Conservation (phyloP, 1,284 basidiomycete genomes). For the Hymenochaete sp. region DNA sequence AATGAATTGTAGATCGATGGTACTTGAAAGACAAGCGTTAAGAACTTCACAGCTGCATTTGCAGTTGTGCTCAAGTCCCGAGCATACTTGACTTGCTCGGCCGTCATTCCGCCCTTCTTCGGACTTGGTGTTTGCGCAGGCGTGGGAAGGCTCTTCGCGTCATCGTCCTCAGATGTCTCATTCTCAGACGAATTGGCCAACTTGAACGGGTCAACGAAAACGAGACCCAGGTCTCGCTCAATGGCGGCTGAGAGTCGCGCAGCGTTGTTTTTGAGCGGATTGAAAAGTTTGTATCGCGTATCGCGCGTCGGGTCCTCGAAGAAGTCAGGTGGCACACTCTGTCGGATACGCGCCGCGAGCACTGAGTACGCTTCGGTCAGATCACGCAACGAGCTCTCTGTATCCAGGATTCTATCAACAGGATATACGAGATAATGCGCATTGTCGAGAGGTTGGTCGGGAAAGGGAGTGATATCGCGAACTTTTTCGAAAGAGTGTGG, state of each 20-base stretch:
- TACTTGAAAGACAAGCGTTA: constrained; percentile 48
- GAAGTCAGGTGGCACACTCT: constrained; percentile 33
- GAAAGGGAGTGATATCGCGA: constrained; percentile 64
- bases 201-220: constrained; percentile 46
- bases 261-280: constrained; percentile 49
- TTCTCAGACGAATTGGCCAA: constrained; percentile 28
- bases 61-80: constrained; percentile 64
- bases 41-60: constrained; percentile 57
- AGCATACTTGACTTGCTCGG: constrained; percentile 65
- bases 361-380: constrained; percentile 66
- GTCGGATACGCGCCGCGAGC: constrained; percentile 52
- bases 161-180: constrained; percentile 13
- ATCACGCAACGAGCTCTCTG: constrained; percentile 39
- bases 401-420: constrained; percentile 46
- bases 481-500: constrained; percentile 34
- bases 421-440: constrained; percentile 53
- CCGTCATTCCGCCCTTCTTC: constrained; percentile 65
- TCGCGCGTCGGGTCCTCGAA: constrained; percentile 38
- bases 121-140: constrained; percentile 38
- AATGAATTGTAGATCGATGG: constrained; percentile 54
- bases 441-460: constrained; percentile 54
- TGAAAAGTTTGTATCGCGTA: constrained; percentile 60
- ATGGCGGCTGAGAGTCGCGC: constrained; percentile 44
- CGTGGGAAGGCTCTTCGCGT: constrained; percentile 33
- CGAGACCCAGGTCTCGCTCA: constrained; percentile 54